phyloP scores from a whole-genome alignment of 257 asterid genomes.

The Solanum megistacrolobum region DNA sequence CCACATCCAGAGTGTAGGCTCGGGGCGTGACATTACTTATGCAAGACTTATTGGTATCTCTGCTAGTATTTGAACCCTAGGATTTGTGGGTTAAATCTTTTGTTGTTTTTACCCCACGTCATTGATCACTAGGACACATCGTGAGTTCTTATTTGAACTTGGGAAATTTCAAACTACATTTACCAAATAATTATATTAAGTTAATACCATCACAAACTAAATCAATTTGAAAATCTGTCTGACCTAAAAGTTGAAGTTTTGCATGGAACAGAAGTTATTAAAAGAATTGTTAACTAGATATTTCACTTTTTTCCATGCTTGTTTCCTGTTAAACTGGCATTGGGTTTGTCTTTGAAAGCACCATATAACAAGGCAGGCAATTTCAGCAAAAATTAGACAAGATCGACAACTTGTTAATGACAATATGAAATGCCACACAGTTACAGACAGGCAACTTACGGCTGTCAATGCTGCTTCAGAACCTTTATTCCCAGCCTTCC shows the following conservation, averaged over 20 bases:
- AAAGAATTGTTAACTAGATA: not conserved
- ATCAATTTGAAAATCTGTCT: not conserved
- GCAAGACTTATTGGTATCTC: not conserved
- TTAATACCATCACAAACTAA: not conserved
- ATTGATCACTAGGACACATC: not conserved
- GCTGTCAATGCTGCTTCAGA: slow-evolving; percentile 89
- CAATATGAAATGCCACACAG: not conserved
- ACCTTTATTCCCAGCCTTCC: slow-evolving; percentile 89
- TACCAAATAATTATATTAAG: not conserved
- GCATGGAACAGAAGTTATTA: not conserved
- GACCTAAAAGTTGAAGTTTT: not conserved
- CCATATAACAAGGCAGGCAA: not conserved
- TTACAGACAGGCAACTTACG: slow-evolving; percentile 38
- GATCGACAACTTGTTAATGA: not conserved
- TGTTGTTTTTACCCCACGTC: not conserved
- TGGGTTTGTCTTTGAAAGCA: not conserved
- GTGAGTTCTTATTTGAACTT: not conserved
- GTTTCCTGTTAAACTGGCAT: not conserved
- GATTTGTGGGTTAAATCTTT: not conserved
- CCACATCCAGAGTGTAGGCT: no score
- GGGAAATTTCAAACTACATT: not conserved
- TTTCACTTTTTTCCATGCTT: not conserved
- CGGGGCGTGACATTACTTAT: not conserved
- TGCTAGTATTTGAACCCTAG: not conserved
- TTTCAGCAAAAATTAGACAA: not conserved